Conservation (phyloP, 495 filamentous ascomycete genomes). For the Neurospora intermedia region DNA sequence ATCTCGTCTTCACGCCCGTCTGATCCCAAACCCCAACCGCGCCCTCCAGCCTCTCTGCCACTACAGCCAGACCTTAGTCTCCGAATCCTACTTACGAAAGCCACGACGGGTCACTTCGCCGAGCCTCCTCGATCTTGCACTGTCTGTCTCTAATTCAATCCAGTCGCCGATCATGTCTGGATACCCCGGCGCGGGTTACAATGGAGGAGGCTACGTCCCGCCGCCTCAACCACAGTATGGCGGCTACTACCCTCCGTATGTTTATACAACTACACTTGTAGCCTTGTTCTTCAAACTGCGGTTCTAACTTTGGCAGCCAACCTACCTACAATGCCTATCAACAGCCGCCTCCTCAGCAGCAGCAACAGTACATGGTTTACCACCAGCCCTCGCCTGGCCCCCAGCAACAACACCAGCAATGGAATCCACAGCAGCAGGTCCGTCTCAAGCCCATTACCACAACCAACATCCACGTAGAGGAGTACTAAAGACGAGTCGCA, state of each 20-base stretch:
- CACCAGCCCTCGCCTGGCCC: constrained; percentile 18
- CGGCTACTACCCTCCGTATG: constrained; percentile 33
- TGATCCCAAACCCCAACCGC: not conserved
- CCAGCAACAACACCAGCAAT: constrained; percentile 12
- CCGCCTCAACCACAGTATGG: constrained; percentile 30
- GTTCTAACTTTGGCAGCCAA: constrained; percentile 2
- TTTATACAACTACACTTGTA: not conserved
- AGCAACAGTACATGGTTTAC: constrained; percentile 28
- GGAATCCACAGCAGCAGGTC: not conserved
- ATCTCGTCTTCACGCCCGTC: not conserved
- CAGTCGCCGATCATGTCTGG: constrained; percentile 20
- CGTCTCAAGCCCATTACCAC: not conserved
- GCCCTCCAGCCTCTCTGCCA: not conserved
- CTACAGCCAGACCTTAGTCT: not conserved
- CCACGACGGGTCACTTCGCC: not conserved
- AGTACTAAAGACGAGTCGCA: not conserved
- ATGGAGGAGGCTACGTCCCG: constrained; percentile 26
- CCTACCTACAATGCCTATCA: constrained; percentile 14
- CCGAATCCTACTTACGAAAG: not conserved
- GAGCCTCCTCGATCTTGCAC: not conserved
- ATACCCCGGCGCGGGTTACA: constrained; percentile 32
- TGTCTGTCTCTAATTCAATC: not conserved
- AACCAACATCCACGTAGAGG: not conserved
- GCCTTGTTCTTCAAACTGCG: not conserved
- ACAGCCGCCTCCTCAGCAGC: constrained; percentile 8